Base-by-base conservation (phyloP, 306 rosid genomes). In the Amphicarpaea edgeworthii region DNA sequence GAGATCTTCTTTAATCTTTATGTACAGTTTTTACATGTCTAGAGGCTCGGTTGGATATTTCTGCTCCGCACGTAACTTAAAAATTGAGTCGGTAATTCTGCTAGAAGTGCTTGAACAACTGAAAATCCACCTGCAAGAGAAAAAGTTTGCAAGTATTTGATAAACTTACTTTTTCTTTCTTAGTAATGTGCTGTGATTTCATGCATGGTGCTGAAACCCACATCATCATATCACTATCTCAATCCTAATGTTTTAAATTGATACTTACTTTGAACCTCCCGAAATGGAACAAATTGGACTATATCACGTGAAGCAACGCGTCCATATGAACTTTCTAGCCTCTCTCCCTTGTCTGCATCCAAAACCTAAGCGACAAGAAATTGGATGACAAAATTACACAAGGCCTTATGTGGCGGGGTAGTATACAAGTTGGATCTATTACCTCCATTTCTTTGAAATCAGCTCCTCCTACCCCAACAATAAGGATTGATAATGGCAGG, bases 391-490 rank as follows among this genome's bases (percentile, higher is more conserved):
- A n/a, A 69, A 68, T 9, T 57, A 28, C 68, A 67, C 32, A 54
- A 23, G 20, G 46, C n/a, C 61, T 14, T 43, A 23, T 8, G 15
- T 5, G 15, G 28, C 17, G 24, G 21, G 12, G 19, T 45, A 6
- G 72, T 1, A 78, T 60, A 73, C 11, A 6, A 38, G 59, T 19
- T 59, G 21, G 28, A 63, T 6, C 30, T 38, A 47, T 72, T 85
- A 89, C 95, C 97, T 91, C 97, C 97, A 91, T 91, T 74, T 91
- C 97, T 86, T 89, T 91, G 79, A 89, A 91, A 77, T 91, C 97
- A 12, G 97, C 95, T 75, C 97, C 97, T 78, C 97, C 97, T 55
- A 91, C 93, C 65, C 97, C 97, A 73, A 91, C 87, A 76, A 91
- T 89, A 78, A 89, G 95, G 69, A 91, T 88, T 8, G 97, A 91